phyloP scores from a whole-genome alignment of 371 early-diverging fungal genomes.

The Aphelidium insulamus region DNA sequence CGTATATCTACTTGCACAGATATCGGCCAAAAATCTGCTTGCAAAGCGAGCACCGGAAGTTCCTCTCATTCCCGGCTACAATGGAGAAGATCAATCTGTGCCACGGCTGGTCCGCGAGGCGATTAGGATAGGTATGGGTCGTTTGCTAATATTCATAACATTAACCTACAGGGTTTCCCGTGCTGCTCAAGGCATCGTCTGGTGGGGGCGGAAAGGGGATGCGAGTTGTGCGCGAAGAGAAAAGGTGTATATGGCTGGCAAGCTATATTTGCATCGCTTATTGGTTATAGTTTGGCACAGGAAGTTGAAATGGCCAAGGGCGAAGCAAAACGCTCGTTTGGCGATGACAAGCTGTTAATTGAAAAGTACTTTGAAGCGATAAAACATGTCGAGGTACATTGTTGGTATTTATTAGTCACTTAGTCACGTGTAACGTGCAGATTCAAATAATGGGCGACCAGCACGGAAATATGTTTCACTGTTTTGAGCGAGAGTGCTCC shows the following conservation, averaged over 20 bases:
- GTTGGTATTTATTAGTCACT: background rate
- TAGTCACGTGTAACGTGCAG: slow-evolving; percentile 8
- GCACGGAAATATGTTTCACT: slow-evolving; percentile 5
- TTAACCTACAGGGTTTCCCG: slow-evolving; percentile 7
- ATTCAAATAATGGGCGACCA: slow-evolving; percentile 10
- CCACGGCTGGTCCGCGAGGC: slow-evolving; percentile 22
- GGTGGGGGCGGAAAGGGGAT: slow-evolving; percentile 19
- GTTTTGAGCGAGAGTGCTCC: slow-evolving; percentile 16
- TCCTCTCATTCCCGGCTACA: slow-evolving; percentile 33
- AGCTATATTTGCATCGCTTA: background rate
- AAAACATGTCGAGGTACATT: slow-evolving; percentile 5
- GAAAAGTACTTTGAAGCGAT: slow-evolving; percentile 4
- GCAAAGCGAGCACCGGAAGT: slow-evolving; percentile 16
- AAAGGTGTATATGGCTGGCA: background rate
- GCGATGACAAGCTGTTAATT: slow-evolving; percentile 1
- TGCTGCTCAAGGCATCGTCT: slow-evolving; percentile 12
- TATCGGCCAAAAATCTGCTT: slow-evolving; percentile 5
- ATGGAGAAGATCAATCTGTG: slow-evolving; percentile 24
- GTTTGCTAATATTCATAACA: too few species aligned
- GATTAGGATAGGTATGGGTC: slow-evolving; percentile 16
- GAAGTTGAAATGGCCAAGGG: background rate
- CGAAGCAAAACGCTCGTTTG: slow-evolving; percentile 5
- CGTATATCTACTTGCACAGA: background rate
- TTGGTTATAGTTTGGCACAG: slow-evolving; percentile 1
- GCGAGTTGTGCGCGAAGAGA: slow-evolving; percentile 1